Evolutionary conservation across 2,329 filamentous ascomycete genomes (phyloP), one percentile per base, ranked within the genome.

Genomic region (Didymella segeticola): DNA sequence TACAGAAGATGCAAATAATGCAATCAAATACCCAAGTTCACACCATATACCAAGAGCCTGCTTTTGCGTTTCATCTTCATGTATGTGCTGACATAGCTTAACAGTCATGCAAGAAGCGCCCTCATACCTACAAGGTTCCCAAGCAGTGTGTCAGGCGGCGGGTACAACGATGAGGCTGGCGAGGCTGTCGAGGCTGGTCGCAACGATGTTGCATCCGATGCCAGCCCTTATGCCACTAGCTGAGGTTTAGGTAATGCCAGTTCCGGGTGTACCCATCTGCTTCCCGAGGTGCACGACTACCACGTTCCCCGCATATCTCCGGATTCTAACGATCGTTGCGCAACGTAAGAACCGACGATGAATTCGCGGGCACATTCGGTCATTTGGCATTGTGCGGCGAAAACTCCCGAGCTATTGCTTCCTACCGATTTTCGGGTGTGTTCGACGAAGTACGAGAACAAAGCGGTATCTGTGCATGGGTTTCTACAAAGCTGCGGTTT

Each of bases 1-100:
- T 54, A 60, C 10, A 60, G 45, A 37, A 57, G 50, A 54, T 57
- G 46, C 47, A 57, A 48, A 14, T 49, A 49, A 56, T 50, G 53
- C 39, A 47, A 52, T 53, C 37, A 33, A 47, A 56, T 53, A 56
- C 48, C 45, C 45, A 53, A 41, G 27, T 52, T 52, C 27, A 45
- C 27, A 26, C 20, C 20, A 43, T 27, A 29, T 33, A 43, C 9
- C 14, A n/a, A 22, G 11, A 41, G 10, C 17, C 14, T 25, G 10
- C 15, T 33, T 10, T 29, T 19, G 5, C 20, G 12, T 25, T 20
- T 19, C 27, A 20, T 17, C 3, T 14, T 12, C 9, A 22, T 23
- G 25, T 14, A 20, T 10, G 4, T 39, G 25, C 20, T 33, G 20
- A 33, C 20, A 33, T 10, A 33, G n/a, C 15, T 10, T 20, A 3